Percentiles rank a stretch among this genome's conserved stretches.
Evolutionary conservation across 129 eudicot species (phyloP).

Genomic region (Flaveria linearis): DNA sequence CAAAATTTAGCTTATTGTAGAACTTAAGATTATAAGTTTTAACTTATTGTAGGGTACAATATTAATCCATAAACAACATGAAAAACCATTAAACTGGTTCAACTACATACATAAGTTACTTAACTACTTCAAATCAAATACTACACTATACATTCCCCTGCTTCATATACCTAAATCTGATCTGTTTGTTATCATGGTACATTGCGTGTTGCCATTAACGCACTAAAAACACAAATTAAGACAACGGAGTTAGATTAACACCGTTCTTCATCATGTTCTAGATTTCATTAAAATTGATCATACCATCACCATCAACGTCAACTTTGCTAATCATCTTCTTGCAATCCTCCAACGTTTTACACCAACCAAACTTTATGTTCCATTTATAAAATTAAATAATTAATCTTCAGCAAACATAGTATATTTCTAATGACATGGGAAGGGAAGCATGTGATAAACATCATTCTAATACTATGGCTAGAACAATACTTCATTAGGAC

Average conservation of each 20-base stretch:
- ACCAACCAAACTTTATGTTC: no score
- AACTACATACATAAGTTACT: constrained; percentile 4
- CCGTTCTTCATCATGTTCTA: constrained; percentile 77
- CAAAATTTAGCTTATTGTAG: not conserved
- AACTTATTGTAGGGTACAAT: no score
- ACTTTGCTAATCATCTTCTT: constrained; percentile 72
- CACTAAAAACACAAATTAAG: constrained; percentile 29
- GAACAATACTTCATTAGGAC: no score
- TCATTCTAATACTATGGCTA: no score
- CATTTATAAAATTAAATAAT: no score
- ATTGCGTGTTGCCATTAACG: not conserved
- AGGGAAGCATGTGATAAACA: no score
- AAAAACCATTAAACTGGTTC: constrained; percentile 5
- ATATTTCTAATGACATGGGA: no score
- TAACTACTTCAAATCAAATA: constrained; percentile 24
- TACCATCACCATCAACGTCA: constrained; percentile 87
- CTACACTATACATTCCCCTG: constrained; percentile 34
- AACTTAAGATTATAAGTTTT: not conserved
- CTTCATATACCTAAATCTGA: constrained; percentile 27
- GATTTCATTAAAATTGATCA: constrained; percentile 71
- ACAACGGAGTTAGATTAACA: constrained; percentile 32
- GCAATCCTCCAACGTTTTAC: constrained; percentile 59
- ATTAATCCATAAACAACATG: constrained; percentile 12
- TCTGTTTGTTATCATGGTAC: not conserved
- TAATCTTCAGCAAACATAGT: no score